A percentile compares a stretch with the other conserved stretches of the same genome.
phyloP scores from a whole-genome alignment of 176 grass and related monocot species.

The Urochloa ruziziensis region DNA sequence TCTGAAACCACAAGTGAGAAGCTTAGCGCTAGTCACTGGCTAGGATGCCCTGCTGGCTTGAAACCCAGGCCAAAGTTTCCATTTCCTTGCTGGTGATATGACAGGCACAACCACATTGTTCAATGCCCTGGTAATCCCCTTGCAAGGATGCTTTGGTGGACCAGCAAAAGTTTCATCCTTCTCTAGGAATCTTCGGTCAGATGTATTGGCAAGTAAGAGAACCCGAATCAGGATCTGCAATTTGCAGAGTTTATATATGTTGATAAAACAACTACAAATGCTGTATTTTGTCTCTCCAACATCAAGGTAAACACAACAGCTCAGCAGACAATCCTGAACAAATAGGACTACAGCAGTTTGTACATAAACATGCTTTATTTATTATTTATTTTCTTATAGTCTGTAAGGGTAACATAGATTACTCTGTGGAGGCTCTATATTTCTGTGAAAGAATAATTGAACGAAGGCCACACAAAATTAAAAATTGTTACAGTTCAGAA shows the following conservation, averaged over 20 bases:
- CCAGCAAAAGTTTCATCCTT: neutral
- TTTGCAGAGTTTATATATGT: neutral
- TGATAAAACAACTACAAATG: neutral
- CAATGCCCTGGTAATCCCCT: neutral
- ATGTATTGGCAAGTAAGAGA: neutral
- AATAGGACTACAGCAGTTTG: neutral
- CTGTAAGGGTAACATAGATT: neutral
- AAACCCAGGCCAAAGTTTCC: neutral
- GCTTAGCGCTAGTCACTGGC: neutral
- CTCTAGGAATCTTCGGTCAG: neutral
- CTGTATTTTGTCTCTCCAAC: neutral
- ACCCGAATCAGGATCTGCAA: neutral
- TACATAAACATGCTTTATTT: neutral
- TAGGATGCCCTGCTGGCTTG: neutral
- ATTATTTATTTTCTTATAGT: neutral
- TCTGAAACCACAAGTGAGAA: too few relatives aligned
- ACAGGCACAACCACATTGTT: neutral
- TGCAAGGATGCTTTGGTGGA: neutral
- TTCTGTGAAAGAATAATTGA: neutral
- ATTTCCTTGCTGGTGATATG: neutral
- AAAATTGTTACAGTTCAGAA: slow-evolving; percentile 9
- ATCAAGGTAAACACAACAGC: neutral
- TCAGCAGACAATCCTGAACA: neutral
- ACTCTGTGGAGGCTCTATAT: neutral
- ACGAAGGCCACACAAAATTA: neutral